These are phyloP conservation scores for Leishmania major DNA, from an alignment of 208 protist species.

Conservation along the genomic window DNA sequence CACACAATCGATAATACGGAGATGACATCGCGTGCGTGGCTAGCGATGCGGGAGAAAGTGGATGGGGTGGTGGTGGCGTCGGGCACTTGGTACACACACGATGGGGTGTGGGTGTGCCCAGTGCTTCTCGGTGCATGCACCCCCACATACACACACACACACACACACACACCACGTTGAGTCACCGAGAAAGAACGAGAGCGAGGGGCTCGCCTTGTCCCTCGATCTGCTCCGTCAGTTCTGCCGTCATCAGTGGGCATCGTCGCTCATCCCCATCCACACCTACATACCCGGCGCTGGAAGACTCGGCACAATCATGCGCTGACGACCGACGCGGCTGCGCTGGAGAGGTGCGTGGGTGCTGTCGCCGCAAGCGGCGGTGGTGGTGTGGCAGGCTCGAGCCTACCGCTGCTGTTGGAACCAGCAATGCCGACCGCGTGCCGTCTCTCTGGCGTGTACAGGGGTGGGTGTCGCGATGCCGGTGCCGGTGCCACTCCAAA, in stretches of 20 bases:
- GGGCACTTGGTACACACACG: too few species aligned
- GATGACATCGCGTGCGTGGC: too few species aligned
- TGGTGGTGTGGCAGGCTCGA: neutral
- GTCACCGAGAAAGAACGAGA: neutral
- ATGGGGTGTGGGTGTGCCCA: too few species aligned
- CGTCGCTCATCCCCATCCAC: neutral
- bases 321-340: conserved; percentile 7
- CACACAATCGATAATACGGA: too few species aligned
- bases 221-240: neutral
- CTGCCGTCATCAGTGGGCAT: neutral
- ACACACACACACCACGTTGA: neutral
- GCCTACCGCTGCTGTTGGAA: neutral
- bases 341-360: neutral
- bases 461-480: neutral
- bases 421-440: neutral
- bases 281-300: neutral
- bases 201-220: neutral
- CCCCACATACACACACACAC: too few species aligned
- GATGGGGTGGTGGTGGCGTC: neutral
- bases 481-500: neutral
- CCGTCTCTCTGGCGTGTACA: neutral
- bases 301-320: neutral
- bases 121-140: neutral
- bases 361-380: neutral
- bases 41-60: neutral